Evolutionary conservation across 768 basidiomycete genomes (phyloP).

Genomic region (Terana coerulea): DNA sequence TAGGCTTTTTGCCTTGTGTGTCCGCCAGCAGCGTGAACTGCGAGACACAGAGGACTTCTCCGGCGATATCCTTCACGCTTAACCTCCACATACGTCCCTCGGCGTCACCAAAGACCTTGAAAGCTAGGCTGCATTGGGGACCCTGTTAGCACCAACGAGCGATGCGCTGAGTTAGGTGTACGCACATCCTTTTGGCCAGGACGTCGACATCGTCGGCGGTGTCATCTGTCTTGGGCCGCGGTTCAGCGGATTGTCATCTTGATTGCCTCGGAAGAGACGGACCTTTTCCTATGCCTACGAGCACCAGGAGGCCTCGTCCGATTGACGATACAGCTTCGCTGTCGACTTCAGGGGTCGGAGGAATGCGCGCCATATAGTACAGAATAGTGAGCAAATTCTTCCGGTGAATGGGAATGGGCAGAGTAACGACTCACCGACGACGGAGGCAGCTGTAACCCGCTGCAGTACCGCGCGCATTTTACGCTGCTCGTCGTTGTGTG

Average conservation of each 20-base stretch:
- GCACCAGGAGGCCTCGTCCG: slow-evolving; percentile 80
- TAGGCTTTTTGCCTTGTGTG: slow-evolving; percentile 88
- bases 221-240: slow-evolving; percentile 59
- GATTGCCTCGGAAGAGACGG: slow-evolving; percentile 17
- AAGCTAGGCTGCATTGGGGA: slow-evolving; percentile 57
- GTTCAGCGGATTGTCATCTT: slow-evolving; percentile 17
- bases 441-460: slow-evolving; percentile 80
- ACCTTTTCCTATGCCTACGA: slow-evolving; percentile 88
- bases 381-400: no score
- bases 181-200: slow-evolving; percentile 82
- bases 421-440: slow-evolving; percentile 51
- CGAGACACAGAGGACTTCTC: slow-evolving; percentile 91
- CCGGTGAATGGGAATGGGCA: neutral
- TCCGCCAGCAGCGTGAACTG: slow-evolving; percentile 91
- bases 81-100: slow-evolving; percentile 77
- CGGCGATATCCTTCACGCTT: slow-evolving; percentile 82
- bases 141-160: no score
- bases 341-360: slow-evolving; percentile 52
- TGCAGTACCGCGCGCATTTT: slow-evolving; percentile 85
- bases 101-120: slow-evolving; percentile 70
- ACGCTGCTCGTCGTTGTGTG: neutral
- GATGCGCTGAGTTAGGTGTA: slow-evolving; percentile 11
- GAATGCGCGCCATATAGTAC: no score
- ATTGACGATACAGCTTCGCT: slow-evolving; percentile 77
- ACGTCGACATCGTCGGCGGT: slow-evolving; percentile 65